phyloP scores from a whole-genome alignment of 2,329 filamentous ascomycete genomes.

The Fusarium sp. region DNA sequence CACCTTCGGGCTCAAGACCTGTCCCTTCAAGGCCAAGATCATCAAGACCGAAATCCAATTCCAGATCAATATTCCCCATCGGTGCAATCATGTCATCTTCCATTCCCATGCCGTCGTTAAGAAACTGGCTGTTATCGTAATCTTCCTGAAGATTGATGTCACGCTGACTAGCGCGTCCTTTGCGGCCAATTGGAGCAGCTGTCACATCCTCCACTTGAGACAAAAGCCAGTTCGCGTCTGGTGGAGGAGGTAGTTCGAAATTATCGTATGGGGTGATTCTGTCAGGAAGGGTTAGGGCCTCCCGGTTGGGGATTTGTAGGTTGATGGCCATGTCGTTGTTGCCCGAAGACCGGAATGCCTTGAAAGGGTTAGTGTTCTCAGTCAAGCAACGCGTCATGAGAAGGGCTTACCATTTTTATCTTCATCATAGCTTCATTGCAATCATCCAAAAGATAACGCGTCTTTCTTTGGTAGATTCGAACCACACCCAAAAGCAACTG shows the following conservation, averaged over 20 bases:
- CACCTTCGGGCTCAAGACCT: conserved; percentile 75
- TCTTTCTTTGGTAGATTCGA: conserved; percentile 96
- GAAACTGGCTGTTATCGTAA: conserved; percentile 79
- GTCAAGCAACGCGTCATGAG: background rate
- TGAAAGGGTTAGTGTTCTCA: conserved; percentile 53
- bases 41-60: conserved; percentile 78
- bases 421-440: conserved; percentile 98
- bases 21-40: conserved; percentile 73
- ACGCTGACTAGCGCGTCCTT: conserved; percentile 64
- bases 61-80: conserved; percentile 73
- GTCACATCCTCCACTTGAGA: conserved; percentile 74
- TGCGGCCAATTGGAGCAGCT: conserved; percentile 61
- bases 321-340: conserved; percentile 95
- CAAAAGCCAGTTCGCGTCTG: conserved; percentile 85
- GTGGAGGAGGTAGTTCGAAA: conserved; percentile 78
- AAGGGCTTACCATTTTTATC: conserved; percentile 86
- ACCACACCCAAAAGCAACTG: conserved; percentile 95
- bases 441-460: conserved; percentile 93
- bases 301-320: conserved; percentile 81
- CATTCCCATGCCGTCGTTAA: conserved; percentile 70
- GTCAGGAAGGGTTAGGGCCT: conserved; percentile 88
- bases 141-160: conserved; percentile 76
- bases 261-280: conserved; percentile 91
- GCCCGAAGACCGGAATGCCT: conserved; percentile 93
- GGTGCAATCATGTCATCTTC: conserved; percentile 66